phyloP scores from a whole-genome alignment of 169 alveolate species.

The Cystoisospora suis region DNA sequence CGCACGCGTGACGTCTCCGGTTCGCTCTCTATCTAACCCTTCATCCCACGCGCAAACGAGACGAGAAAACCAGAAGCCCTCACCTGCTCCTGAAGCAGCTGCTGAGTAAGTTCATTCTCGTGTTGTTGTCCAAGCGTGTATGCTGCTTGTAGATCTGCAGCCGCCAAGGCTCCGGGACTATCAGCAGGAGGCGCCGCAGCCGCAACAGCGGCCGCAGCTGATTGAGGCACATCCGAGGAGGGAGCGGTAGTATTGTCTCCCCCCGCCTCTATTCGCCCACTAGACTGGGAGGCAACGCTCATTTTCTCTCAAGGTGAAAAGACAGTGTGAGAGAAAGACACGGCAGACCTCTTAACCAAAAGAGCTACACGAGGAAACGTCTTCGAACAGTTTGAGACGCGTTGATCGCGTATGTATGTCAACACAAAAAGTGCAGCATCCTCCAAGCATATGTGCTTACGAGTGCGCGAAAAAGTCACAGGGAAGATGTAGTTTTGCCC shows the following conservation, averaged over 20 bases:
- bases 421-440: no score
- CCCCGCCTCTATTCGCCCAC: background rate
- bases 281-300: background rate
- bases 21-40: no score
- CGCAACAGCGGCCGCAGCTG: background rate
- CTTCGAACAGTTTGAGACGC: no score
- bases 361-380: no score
- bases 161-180: constrained; percentile 36
- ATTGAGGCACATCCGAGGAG: background rate
- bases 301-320: background rate
- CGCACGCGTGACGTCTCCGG: no score
- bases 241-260: background rate
- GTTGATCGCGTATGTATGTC: no score
- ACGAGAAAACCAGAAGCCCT: background rate
- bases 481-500: no score
- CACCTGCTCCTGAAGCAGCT: constrained; percentile 64
- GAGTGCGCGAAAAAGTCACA: no score
- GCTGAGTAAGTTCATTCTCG: constrained; percentile 64
- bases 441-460: no score
- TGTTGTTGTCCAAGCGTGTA: constrained; percentile 63
- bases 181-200: background rate
- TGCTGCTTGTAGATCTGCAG: constrained; percentile 64
- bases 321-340: background rate
- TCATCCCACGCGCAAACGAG: background rate
- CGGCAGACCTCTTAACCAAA: no score